phyloP scores from a whole-genome alignment of 345 rosid genomes.

The Camelina laxa region DNA sequence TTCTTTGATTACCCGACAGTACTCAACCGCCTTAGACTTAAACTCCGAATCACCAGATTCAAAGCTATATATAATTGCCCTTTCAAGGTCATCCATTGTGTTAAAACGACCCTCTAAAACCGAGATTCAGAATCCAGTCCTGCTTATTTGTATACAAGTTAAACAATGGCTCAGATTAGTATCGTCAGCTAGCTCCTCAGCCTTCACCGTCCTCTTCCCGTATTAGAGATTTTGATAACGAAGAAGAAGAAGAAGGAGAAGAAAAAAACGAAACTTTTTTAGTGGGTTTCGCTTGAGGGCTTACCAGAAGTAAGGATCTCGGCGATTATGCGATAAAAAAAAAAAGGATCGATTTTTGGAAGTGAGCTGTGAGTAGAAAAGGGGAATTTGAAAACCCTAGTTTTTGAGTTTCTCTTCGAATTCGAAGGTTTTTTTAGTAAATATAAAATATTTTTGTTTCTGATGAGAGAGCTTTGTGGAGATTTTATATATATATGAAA shows the following conservation, averaged over 20 bases:
- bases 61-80: conserved; percentile 80
- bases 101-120: conserved; percentile 28
- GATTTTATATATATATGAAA: neutral
- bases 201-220: conserved; percentile 23
- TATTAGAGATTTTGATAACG: conserved; percentile 7
- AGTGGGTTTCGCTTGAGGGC: conserved; percentile 14
- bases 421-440: conserved; percentile 4
- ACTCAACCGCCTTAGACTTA: conserved; percentile 63
- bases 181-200: conserved; percentile 10
- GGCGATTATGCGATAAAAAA: neutral
- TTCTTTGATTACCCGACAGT: conserved; percentile 67
- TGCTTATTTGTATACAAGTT: conserved; percentile 21
- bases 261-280: conserved; percentile 16
- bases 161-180: conserved; percentile 26
- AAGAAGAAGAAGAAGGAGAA: no score
- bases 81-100: conserved; percentile 84
- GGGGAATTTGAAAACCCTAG: conserved; percentile 36
- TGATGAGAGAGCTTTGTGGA: neutral
- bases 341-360: conserved; percentile 8
- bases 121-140: conserved; percentile 28
- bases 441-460: no score
- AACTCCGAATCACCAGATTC: conserved; percentile 66
- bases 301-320: conserved; percentile 36
- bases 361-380: conserved; percentile 8
- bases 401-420: conserved; percentile 12